Evolutionary conservation across 2,329 filamentous ascomycete genomes (phyloP), one percentile per base, ranked within the genome.

Genomic region (Capronia epimyces): DNA sequence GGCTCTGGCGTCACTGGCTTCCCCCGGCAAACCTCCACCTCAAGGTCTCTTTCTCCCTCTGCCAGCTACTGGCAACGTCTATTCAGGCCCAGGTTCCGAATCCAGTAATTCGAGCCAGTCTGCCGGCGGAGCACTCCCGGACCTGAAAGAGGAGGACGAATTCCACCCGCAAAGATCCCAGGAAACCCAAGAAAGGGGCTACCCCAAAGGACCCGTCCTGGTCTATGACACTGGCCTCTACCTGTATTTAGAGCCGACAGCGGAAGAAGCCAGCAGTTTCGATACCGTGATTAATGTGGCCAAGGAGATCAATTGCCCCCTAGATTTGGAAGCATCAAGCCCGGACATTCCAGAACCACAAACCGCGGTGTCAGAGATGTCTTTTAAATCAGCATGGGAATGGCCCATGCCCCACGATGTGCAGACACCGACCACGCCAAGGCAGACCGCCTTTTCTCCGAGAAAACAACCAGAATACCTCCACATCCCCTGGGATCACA

Each of bases 401-500:
- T 70, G 64, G 49, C 65, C 66, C 25, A 61, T 60, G 7, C 49
- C 67, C 40, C 63, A 66, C 20, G 65, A 69, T n/a, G 37, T 40
- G 2, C 45, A 48, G n/a, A 60, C 57, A 24, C 57, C 59, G 1
- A 57, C 58, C 16, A 59, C 56, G 6, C 58, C 60, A 7, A 52
- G 49, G 43, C 58, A 52, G 21, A 41, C 24, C n/a, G 46, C 46
- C 2, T 48, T 51, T 22, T 16, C 18, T n/a, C 49, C 34, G n/a
- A 37, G 37, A 21, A 53, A 55, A 13, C 46, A 50, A 27, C 81
- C 81, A 2, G 81, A 84, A 62, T 84, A 84, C 61, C 76, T 84
- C 21, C 81, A 84, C 62, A 77, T 84, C 46, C 74, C 74, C 7
- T 84, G 81, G 81, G 81, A 84, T 59, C 81, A 84, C 65, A 84